Percentiles rank a stretch among this genome's conserved stretches.
Evolutionary conservation across 768 basidiomycete species (phyloP).

Genomic region (Saitozyma podzolica): DNA sequence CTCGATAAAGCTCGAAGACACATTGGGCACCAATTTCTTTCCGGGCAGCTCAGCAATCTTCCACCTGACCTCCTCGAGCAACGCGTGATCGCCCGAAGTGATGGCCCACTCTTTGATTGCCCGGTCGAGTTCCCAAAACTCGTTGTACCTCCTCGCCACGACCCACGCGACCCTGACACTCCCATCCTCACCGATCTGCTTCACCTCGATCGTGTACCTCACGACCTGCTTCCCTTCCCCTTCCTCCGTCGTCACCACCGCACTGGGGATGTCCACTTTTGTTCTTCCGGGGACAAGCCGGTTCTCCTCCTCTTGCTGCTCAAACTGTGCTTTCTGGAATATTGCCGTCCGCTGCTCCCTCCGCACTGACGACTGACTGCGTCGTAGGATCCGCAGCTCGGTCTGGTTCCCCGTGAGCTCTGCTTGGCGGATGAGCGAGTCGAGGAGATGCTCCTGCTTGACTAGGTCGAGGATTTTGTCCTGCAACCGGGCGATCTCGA

Average conservation of each 20-base stretch:
- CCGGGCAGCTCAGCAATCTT: constrained; percentile 83
- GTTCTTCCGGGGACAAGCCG: constrained; percentile 80
- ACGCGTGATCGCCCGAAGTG: constrained; percentile 55
- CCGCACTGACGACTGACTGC: constrained; percentile 76
- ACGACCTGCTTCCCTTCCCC: constrained; percentile 77
- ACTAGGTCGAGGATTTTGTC: constrained; percentile 74
- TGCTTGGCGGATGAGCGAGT: constrained; percentile 87
- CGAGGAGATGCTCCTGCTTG: constrained; percentile 78
- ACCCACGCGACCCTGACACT: constrained; percentile 68
- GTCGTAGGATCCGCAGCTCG: constrained; percentile 77
- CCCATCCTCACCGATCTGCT: constrained; percentile 78
- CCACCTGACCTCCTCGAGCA: constrained; percentile 55
- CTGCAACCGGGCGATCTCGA: constrained; percentile 72
- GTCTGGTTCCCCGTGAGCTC: constrained; percentile 87
- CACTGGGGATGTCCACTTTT: constrained; percentile 77
- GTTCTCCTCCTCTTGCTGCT: constrained; percentile 90
- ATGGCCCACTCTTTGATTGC: constrained; percentile 67
- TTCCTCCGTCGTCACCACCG: constrained; percentile 71
- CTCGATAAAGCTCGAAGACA: constrained; percentile 86
- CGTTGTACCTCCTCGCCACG: constrained; percentile 88
- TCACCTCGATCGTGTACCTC: constrained; percentile 86
- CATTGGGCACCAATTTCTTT: constrained; percentile 83
- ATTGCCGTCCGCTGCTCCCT: constrained; percentile 78
- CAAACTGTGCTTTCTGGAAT: constrained; percentile 90
- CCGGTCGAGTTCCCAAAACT: constrained; percentile 86